Percentiles rank a stretch among this genome's conserved stretches.
Evolutionary conservation across 192 early-diverging fungal species (phyloP).

Genomic region (Mortierella claussenii): DNA sequence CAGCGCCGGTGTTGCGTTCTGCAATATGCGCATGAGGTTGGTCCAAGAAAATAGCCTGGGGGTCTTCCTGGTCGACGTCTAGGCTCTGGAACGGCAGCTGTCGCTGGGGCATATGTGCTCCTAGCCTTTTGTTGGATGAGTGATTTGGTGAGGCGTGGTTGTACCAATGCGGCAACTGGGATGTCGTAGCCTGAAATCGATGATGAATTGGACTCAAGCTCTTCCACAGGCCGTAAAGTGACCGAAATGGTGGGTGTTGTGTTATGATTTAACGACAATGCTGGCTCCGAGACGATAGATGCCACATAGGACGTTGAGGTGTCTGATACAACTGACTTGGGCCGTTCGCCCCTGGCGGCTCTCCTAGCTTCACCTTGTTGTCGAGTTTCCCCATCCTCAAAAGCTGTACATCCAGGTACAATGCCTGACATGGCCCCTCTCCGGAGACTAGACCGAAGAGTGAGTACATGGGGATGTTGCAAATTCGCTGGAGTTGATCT

Average conservation of each 20-base stretch:
- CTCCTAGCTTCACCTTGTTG: neutral
- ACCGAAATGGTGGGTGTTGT: neutral
- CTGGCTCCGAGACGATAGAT: slow-evolving; percentile 1
- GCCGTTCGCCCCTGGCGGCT: no score
- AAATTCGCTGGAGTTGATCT: neutral
- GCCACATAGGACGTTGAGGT: slow-evolving; percentile 1
- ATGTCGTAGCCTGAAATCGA: slow-evolving; percentile 9
- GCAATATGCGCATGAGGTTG: slow-evolving; percentile 44
- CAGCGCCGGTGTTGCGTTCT: slow-evolving; percentile 44
- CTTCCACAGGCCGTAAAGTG: slow-evolving; percentile 3
- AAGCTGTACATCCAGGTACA: neutral
- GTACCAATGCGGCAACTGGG: slow-evolving; percentile 8
- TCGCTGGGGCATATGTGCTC: slow-evolving; percentile 23
- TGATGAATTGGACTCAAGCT: neutral
- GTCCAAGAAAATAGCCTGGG: slow-evolving; percentile 45
- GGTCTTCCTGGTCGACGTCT: slow-evolving; percentile 41
- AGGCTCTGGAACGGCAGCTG: neutral
- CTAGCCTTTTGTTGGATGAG: slow-evolving; percentile 34
- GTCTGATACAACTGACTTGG: neutral
- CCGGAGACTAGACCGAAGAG: neutral
- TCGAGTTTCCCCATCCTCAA: neutral
- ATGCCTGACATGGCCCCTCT: neutral
- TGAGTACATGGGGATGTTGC: neutral
- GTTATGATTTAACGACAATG: neutral
- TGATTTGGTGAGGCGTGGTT: slow-evolving; percentile 20